Evolutionary conservation across 495 filamentous ascomycete genomes (phyloP).

Genomic region (Jackrogersella multiformis): DNA sequence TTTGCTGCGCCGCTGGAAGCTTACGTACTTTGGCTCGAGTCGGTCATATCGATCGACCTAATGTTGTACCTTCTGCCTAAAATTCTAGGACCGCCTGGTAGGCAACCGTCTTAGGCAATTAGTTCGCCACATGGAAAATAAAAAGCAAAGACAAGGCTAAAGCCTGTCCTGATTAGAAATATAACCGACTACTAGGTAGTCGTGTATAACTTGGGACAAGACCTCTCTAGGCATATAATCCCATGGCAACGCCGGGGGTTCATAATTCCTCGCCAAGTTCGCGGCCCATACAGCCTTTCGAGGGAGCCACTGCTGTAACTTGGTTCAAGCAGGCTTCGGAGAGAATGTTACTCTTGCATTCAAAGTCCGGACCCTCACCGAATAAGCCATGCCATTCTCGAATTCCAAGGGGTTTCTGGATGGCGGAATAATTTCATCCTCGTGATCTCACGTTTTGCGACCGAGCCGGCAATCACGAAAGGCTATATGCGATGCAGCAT

Average conservation of each 20-base stretch:
- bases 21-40: slow-evolving; percentile 1
- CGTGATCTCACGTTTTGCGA: slow-evolving; percentile 5
- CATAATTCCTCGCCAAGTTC: not conserved
- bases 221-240: not conserved
- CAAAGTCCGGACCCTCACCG: slow-evolving; percentile 7
- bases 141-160: slow-evolving; percentile 20
- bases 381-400: not conserved
- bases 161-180: not conserved
- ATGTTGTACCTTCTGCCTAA: not conserved
- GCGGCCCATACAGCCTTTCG: slow-evolving; percentile 1
- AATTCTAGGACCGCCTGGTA: not conserved
- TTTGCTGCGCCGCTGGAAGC: slow-evolving; percentile 17
- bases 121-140: not conserved
- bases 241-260: slow-evolving; percentile 1
- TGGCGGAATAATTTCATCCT: slow-evolving; percentile 2
- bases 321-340: slow-evolving; percentile 13
- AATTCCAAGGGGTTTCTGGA: not conserved
- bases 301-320: not conserved
- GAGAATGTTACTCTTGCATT: slow-evolving; percentile 6
- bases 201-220: not conserved
- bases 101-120: slow-evolving; percentile 6
- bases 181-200: slow-evolving; percentile 6
- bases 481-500: slow-evolving; percentile 22
- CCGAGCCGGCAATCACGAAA: slow-evolving; percentile 9
- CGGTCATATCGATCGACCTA: not conserved